Evolutionary conservation across 306 rosid genomes (phyloP).

Genomic region (Mimosa bimucronata): DNA sequence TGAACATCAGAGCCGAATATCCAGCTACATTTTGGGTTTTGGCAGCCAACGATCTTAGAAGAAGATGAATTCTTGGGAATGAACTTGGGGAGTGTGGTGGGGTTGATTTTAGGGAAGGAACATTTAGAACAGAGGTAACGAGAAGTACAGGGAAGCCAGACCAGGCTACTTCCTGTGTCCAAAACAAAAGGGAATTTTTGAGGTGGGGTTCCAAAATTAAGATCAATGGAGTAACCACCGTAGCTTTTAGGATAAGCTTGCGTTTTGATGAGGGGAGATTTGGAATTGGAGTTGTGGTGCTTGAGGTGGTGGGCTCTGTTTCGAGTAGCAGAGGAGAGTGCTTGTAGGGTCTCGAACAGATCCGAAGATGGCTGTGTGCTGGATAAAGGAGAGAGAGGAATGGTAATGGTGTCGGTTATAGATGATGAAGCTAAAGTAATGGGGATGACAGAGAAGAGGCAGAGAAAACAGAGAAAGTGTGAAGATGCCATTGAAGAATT

Average conservation of each 20-base stretch:
- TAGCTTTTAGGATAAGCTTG: constrained; percentile 57
- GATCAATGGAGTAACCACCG: constrained; percentile 70
- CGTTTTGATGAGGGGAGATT: constrained; percentile 32
- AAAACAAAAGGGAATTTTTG: constrained; percentile 58
- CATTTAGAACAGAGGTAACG: constrained; percentile 67
- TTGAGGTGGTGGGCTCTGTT: constrained; percentile 71
- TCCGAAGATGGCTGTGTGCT: constrained; percentile 46
- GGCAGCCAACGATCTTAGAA: constrained; percentile 61
- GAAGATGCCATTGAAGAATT: constrained; percentile 22
- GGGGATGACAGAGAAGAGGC: constrained; percentile 38
- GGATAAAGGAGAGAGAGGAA: constrained; percentile 49
- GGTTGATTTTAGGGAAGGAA: constrained; percentile 49
- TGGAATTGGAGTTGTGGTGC: constrained; percentile 30
- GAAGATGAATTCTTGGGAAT: constrained; percentile 67
- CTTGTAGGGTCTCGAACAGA: constrained; percentile 50
- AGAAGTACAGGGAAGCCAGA: constrained; percentile 84
- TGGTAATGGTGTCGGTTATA: constrained; percentile 41
- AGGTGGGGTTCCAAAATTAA: constrained; percentile 73
- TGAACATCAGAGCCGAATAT: constrained; percentile 47
- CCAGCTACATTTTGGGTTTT: constrained; percentile 69
- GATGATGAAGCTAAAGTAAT: constrained; percentile 45
- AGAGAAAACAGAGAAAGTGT: constrained; percentile 28
- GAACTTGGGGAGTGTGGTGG: constrained; percentile 48
- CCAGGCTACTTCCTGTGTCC: constrained; percentile 82
- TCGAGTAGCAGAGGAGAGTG: constrained; percentile 53